phyloP scores from a whole-genome alignment of 2,329 filamentous ascomycete genomes.

The Cordyceps cateniannulata region DNA sequence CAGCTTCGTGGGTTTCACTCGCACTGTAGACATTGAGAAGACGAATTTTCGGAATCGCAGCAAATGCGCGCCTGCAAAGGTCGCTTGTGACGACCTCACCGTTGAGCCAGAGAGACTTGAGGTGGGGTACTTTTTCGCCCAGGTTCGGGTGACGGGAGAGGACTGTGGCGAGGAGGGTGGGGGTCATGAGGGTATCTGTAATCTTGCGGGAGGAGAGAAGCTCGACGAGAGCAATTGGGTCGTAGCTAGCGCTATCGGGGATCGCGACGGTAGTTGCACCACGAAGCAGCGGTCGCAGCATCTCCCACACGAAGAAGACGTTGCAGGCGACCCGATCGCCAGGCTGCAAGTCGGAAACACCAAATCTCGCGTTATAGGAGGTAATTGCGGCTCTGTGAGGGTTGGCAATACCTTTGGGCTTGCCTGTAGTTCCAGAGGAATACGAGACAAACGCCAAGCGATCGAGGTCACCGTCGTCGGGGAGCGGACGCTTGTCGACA shows the following conservation, averaged over 20 bases:
- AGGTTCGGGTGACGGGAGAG: slow-evolving; percentile 63
- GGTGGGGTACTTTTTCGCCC: slow-evolving; percentile 53
- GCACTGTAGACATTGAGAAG: slow-evolving; percentile 77
- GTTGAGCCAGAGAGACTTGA: slow-evolving; percentile 72
- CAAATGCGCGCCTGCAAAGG: slow-evolving; percentile 60
- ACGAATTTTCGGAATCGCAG: slow-evolving; percentile 60
- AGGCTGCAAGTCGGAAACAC: slow-evolving; percentile 59
- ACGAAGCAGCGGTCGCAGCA: slow-evolving; percentile 66
- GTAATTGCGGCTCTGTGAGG: slow-evolving; percentile 66
- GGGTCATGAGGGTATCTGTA: slow-evolving; percentile 79
- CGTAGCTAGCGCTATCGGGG: slow-evolving; percentile 71
- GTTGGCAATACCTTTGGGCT: slow-evolving; percentile 78
- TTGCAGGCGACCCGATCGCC: slow-evolving; percentile 81
- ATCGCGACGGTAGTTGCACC: slow-evolving; percentile 71
- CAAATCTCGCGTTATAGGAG: slow-evolving; percentile 69
- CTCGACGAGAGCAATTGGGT: slow-evolving; percentile 67
- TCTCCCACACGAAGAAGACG: slow-evolving; percentile 85
- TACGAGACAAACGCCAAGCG: slow-evolving; percentile 75
- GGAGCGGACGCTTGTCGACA: slow-evolving; percentile 43
- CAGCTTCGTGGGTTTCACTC: slow-evolving; percentile 75
- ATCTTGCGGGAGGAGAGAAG: slow-evolving; percentile 58
- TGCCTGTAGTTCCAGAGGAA: slow-evolving; percentile 70
- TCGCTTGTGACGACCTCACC: slow-evolving; percentile 78
- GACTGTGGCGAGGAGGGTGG: slow-evolving; percentile 69
- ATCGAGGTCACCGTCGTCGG: slow-evolving; percentile 62